phyloP scores from a whole-genome alignment of 352 stramenopile species.

The Poterioochromonas sp. region DNA sequence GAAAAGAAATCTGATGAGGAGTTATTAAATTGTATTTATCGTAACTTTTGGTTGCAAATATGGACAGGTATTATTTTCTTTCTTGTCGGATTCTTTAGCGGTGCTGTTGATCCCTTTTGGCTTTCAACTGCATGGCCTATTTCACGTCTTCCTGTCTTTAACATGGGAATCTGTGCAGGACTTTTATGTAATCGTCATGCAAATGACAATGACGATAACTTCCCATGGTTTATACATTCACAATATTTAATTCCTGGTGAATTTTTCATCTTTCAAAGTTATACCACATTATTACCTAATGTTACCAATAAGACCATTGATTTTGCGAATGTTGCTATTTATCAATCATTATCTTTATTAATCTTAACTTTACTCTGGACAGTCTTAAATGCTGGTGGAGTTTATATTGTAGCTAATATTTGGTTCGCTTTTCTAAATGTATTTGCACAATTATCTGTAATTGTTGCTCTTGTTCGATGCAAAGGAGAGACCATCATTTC shows the following conservation, averaged over 20 bases:
- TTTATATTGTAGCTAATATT: background rate
- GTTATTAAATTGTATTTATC: background rate
- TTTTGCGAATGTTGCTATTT: background rate
- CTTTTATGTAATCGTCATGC: background rate
- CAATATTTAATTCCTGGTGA: background rate
- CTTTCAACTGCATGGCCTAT: background rate
- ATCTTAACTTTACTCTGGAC: background rate
- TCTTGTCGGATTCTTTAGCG: background rate
- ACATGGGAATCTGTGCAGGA: background rate
- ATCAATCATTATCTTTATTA: background rate
- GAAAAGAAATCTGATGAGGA: background rate
- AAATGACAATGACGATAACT: background rate
- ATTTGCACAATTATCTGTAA: background rate
- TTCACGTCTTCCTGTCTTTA: background rate
- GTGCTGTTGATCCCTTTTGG: background rate
- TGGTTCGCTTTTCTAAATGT: background rate
- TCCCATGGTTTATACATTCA: background rate
- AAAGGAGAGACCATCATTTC: background rate
- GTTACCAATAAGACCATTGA: no score
- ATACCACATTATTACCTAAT: background rate
- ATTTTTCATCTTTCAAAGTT: background rate
- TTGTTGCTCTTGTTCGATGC: background rate
- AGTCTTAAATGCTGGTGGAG: background rate
- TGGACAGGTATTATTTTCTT: background rate
- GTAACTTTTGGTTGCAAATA: background rate